Evolutionary conservation across 495 filamentous ascomycete genomes (phyloP).

Genomic region (Friedmanniomyces endolithicus): DNA sequence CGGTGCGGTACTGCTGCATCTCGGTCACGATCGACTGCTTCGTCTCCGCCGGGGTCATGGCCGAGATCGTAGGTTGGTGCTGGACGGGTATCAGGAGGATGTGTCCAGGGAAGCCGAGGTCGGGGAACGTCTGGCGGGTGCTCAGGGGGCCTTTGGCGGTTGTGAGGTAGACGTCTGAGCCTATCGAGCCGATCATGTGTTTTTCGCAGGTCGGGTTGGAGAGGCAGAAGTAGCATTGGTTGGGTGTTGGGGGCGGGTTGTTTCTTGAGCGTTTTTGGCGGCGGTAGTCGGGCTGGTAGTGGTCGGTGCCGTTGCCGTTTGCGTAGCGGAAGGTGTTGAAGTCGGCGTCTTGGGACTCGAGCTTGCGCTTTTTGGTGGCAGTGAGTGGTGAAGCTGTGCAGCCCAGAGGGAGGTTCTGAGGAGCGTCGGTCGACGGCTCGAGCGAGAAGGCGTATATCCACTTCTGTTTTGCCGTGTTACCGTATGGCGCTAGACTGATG

Average conservation of each 20-base stretch:
- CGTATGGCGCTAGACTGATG: constrained; percentile 68
- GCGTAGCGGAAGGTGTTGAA: constrained; percentile 40
- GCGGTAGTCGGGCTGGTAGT: constrained; percentile 11
- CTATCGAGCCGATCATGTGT: constrained; percentile 82
- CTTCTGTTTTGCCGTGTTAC: constrained; percentile 62
- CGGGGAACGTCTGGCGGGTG: constrained; percentile 49
- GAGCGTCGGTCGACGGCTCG: constrained; percentile 45
- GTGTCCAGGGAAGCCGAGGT: constrained; percentile 67
- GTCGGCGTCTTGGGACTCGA: constrained; percentile 18
- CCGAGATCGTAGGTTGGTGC: constrained; percentile 55
- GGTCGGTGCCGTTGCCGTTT: constrained; percentile 25
- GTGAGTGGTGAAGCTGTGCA: constrained; percentile 56
- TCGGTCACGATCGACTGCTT: constrained; percentile 51
- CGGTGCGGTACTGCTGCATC: constrained; percentile 63
- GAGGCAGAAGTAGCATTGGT: constrained; percentile 88
- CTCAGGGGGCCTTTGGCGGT: constrained; percentile 84
- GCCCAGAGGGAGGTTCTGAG: constrained; percentile 47
- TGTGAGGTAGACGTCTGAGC: constrained; percentile 71
- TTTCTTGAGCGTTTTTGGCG: constrained; percentile 43
- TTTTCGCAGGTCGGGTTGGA: constrained; percentile 68
- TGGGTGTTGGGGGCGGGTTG: constrained; percentile 52
- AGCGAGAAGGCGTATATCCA: constrained; percentile 83
- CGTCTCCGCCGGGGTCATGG: constrained; percentile 46
- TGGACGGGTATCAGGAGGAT: constrained; percentile 80
- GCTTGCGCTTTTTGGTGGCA: constrained; percentile 47